These are phyloP conservation scores for Mangifera indica DNA, from an alignment of 345 rosid species.

Conservation along the genomic window DNA sequence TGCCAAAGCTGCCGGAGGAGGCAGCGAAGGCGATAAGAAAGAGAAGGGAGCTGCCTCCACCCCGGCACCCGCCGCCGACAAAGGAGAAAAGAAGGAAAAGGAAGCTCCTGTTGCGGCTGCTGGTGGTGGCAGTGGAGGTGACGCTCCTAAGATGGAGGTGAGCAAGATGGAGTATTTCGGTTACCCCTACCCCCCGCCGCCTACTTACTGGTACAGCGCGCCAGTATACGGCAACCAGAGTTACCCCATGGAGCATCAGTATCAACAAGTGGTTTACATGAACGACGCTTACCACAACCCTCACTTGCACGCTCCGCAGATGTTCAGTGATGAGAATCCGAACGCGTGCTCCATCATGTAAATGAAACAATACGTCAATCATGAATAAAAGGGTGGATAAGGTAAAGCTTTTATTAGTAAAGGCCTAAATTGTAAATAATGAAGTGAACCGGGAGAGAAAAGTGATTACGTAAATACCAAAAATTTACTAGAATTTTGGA, in stretches of 20 bases:
- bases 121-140: conserved; percentile 20
- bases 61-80: conserved; percentile 21
- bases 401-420: background rate
- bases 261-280: background rate
- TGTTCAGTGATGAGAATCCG: conserved; percentile 95
- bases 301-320: conserved; percentile 53
- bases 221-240: conserved; percentile 35
- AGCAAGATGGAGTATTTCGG: conserved; percentile 52
- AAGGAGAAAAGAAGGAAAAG: conserved; percentile 26
- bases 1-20: conserved; percentile 22
- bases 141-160: conserved; percentile 45
- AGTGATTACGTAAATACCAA: conserved; percentile 25
- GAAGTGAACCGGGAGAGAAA: conserved; percentile 21
- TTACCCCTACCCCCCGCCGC: conserved; percentile 32
- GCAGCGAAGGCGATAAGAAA: conserved; percentile 29
- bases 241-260: conserved; percentile 31
- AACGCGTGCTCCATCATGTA: conserved; percentile 77
- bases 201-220: conserved; percentile 47
- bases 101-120: conserved; percentile 1
- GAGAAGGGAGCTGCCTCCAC: conserved; percentile 26
- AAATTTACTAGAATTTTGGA: conserved; percentile 23
- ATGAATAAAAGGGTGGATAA: background rate
- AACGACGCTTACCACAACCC: conserved; percentile 38
- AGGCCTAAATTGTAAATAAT: conserved; percentile 30
- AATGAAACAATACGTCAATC: background rate